Percentiles rank a stretch among this genome's conserved stretches.
These are phyloP conservation scores for Diaporthe sp. DNA, from an alignment of 2,329 filamentous ascomycete species.

Conservation along the genomic window DNA sequence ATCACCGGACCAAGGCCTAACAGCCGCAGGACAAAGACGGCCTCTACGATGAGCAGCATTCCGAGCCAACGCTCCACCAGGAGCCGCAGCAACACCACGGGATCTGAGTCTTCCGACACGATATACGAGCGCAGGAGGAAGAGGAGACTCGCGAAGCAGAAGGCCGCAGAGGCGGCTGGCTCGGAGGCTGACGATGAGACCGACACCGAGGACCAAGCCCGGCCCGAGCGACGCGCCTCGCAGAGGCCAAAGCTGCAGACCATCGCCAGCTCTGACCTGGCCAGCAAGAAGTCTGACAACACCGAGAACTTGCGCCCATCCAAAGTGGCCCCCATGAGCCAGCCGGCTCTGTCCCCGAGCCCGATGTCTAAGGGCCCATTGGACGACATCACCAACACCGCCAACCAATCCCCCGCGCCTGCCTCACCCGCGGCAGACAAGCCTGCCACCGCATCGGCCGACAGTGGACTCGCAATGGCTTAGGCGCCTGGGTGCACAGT, in stretches of 20 bases:
- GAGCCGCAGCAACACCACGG: slow-evolving; percentile 46
- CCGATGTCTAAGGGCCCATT: slow-evolving; percentile 31
- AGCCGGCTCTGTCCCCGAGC: slow-evolving; percentile 20
- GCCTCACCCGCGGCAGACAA: slow-evolving; percentile 34
- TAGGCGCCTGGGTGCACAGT: slow-evolving; percentile 34
- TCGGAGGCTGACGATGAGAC: slow-evolving; percentile 49
- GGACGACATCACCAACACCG: slow-evolving; percentile 39
- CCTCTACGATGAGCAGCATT: slow-evolving; percentile 46
- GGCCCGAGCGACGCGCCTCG: slow-evolving; percentile 52
- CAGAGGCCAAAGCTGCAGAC: slow-evolving; percentile 62
- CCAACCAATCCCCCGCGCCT: slow-evolving; percentile 27
- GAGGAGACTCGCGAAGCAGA: slow-evolving; percentile 36
- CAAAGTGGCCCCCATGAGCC: slow-evolving; percentile 25
- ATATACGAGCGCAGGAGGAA: slow-evolving; percentile 40
- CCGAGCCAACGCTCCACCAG: slow-evolving; percentile 47
- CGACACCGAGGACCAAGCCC: slow-evolving; percentile 44
- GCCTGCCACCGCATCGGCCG: slow-evolving; percentile 45
- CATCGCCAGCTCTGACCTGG: slow-evolving; percentile 59
- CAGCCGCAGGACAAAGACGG: slow-evolving; percentile 44
- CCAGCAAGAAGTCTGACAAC: slow-evolving; percentile 50
- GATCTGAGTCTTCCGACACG: slow-evolving; percentile 47
- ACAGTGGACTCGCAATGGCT: slow-evolving; percentile 47
- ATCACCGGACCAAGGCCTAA: slow-evolving; percentile 43
- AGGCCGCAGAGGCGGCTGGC: slow-evolving; percentile 38
- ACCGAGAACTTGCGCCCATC: slow-evolving; percentile 41